These are phyloP conservation scores for Amniculicola lignicola DNA, from an alignment of 495 filamentous ascomycete genomes.

Conservation along the genomic window DNA sequence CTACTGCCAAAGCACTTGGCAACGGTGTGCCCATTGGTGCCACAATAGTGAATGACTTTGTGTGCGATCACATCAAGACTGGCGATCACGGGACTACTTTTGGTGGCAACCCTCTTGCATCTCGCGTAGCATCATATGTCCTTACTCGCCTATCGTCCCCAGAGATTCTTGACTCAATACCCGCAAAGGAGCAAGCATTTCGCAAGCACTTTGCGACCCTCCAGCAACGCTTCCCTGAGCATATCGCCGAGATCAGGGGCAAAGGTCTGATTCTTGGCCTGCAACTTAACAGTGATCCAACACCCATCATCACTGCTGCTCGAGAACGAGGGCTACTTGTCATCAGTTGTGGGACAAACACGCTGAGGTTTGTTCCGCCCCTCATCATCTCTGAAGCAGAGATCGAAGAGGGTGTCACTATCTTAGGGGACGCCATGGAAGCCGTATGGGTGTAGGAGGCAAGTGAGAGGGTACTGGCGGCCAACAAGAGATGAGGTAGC, in stretches of 20 bases:
- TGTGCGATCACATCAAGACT: conserved; percentile 78
- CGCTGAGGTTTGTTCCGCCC: conserved; percentile 45
- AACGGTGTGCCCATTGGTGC: conserved; percentile 96
- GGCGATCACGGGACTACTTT: conserved; percentile 98
- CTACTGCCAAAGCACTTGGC: conserved; percentile 90
- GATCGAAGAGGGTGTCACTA: conserved; percentile 69
- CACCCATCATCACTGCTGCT: conserved; percentile 72
- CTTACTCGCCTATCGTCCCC: conserved; percentile 67
- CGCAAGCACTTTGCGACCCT: conserved; percentile 59
- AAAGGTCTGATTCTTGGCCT: conserved; percentile 80
- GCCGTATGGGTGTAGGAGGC: conserved; percentile 41
- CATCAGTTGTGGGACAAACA: conserved; percentile 85
- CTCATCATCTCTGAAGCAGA: conserved; percentile 67
- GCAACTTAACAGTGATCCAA: conserved; percentile 70
- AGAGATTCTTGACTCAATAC: conserved; percentile 61
- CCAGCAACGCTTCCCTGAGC: conserved; percentile 62
- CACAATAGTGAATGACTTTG: conserved; percentile 73
- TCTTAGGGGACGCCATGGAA: conserved; percentile 73
- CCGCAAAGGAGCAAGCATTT: conserved; percentile 64
- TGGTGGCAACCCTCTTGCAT: conserved; percentile 88
- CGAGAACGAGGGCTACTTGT: conserved; percentile 84
- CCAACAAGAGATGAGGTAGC: conserved; percentile 38
- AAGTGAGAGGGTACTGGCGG: conserved; percentile 36
- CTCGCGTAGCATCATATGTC: conserved; percentile 78
- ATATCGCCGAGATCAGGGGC: conserved; percentile 76